phyloP scores from a whole-genome alignment of 495 filamentous ascomycete genomes.

The Penicillium fimorum region DNA sequence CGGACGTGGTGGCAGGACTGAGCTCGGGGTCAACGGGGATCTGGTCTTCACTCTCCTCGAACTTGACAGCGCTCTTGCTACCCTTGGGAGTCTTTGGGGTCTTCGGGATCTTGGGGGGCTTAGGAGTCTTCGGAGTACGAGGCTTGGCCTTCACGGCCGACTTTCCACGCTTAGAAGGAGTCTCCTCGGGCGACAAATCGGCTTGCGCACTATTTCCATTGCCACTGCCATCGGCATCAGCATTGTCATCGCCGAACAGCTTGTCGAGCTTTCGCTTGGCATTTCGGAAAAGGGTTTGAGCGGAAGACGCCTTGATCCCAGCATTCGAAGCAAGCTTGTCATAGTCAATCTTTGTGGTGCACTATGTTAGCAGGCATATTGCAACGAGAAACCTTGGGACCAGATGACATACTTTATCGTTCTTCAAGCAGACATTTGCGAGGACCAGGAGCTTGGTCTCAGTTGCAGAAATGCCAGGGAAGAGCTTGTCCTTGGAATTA shows the following conservation, averaged over 20 bases:
- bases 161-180: not conserved
- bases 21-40: not conserved
- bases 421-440: not conserved
- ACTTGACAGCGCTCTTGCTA: not conserved
- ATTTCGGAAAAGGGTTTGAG: not conserved
- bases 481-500: not conserved
- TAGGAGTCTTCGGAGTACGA: not conserved
- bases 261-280: not conserved
- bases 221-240: not conserved
- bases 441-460: slow-evolving; percentile 6
- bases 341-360: not conserved
- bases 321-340: not conserved
- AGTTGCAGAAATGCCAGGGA: not conserved
- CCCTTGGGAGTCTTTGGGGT: not conserved
- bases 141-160: not conserved
- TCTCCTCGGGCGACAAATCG: not conserved
- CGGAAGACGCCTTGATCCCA: not conserved
- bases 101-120: not conserved
- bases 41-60: not conserved
- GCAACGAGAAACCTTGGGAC: not conserved
- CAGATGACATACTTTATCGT: not conserved
- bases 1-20: not conserved
- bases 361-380: not conserved
- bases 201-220: not conserved
- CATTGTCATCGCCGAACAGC: not conserved